A percentile compares a stretch with the other conserved stretches of the same genome.
These are phyloP conservation scores for Calonectria pteridis DNA, from an alignment of 2,329 filamentous ascomycete genomes.

Conservation along the genomic window DNA sequence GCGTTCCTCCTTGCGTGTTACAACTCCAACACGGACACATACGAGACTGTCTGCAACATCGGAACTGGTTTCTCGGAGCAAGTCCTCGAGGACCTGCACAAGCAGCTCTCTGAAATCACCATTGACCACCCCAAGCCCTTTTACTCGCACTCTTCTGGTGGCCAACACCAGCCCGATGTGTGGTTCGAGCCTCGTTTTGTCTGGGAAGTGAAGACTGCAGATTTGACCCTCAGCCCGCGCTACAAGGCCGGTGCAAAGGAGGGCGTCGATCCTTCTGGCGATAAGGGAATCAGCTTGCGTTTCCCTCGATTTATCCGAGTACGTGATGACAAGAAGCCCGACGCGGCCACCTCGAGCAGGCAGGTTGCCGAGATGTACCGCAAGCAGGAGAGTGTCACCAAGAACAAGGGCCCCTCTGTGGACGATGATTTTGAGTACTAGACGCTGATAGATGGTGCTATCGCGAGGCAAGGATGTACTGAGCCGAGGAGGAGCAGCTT, in stretches of 20 bases:
- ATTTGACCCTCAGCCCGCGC: constrained; percentile 90
- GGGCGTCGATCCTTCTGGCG: constrained; percentile 77
- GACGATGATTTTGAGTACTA: constrained; percentile 99
- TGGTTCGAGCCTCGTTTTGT: constrained; percentile 97
- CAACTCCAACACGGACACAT: constrained; percentile 82
- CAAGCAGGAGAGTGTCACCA: constrained; percentile 90
- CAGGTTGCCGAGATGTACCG: constrained; percentile 98
- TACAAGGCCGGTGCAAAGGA: constrained; percentile 93
- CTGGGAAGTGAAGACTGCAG: constrained; percentile 98
- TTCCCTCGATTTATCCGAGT: constrained; percentile 95
- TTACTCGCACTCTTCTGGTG: constrained; percentile 85
- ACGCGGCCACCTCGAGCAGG: constrained; percentile 85
- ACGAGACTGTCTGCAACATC: constrained; percentile 98
- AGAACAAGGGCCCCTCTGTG: constrained; percentile 86
- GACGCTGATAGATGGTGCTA: neutral
- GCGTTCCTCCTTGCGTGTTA: constrained; percentile 96
- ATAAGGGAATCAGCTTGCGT: constrained; percentile 85
- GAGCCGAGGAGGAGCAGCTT: neutral
- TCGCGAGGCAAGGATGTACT: neutral
- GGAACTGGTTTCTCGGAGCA: constrained; percentile 96
- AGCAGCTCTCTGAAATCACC: constrained; percentile 78
- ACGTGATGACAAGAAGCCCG: constrained; percentile 95
- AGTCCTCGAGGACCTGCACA: constrained; percentile 89
- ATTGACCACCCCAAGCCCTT: constrained; percentile 96
- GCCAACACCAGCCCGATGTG: constrained; percentile 95